Percentiles rank a stretch among this genome's conserved stretches.
Conservation (phyloP, 768 basidiomycete species). For the Pleurotus sapidus region DNA sequence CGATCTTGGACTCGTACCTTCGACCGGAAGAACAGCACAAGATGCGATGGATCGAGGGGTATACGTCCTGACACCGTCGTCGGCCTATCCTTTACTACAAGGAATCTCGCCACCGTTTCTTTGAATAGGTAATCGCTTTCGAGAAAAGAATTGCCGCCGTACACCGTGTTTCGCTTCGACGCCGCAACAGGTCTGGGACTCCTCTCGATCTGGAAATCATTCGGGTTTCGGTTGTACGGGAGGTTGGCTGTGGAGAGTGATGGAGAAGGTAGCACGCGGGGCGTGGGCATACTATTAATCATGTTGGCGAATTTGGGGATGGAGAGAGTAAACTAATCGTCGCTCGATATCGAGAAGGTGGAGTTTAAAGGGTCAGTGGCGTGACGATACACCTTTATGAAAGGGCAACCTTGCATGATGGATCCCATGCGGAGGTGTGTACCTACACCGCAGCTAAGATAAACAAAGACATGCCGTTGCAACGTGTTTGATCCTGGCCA, state of each 20-base stretch:
- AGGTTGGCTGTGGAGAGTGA: slow-evolving; percentile 18
- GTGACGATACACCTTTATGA: neutral
- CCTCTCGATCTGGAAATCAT: slow-evolving; percentile 70
- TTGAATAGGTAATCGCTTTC: slow-evolving; percentile 53
- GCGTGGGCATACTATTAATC: slow-evolving; percentile 6
- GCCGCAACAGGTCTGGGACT: slow-evolving; percentile 33
- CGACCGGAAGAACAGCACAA: slow-evolving; percentile 76
- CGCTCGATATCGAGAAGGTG: neutral
- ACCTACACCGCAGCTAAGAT: neutral
- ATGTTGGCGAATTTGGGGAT: neutral
- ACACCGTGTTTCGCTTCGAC: slow-evolving; percentile 27
- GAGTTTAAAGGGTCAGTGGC: neutral
- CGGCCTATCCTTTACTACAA: slow-evolving; percentile 57
- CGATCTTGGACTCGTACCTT: slow-evolving; percentile 44
- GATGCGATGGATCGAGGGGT: slow-evolving; percentile 62
- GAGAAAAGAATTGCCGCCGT: slow-evolving; percentile 29
- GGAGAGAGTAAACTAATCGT: neutral
- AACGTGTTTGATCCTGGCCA: slow-evolving; percentile 11
- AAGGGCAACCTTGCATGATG: neutral
- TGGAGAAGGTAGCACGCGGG: neutral
- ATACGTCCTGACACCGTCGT: slow-evolving; percentile 69
- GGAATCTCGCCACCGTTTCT: slow-evolving; percentile 50
- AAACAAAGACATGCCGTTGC: slow-evolving; percentile 8
- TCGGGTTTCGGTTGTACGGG: slow-evolving; percentile 37
- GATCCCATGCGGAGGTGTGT: too few relatives aligned